phyloP scores from a whole-genome alignment of 192 early-diverging fungal genomes.

The Ambispora gerdemannii region DNA sequence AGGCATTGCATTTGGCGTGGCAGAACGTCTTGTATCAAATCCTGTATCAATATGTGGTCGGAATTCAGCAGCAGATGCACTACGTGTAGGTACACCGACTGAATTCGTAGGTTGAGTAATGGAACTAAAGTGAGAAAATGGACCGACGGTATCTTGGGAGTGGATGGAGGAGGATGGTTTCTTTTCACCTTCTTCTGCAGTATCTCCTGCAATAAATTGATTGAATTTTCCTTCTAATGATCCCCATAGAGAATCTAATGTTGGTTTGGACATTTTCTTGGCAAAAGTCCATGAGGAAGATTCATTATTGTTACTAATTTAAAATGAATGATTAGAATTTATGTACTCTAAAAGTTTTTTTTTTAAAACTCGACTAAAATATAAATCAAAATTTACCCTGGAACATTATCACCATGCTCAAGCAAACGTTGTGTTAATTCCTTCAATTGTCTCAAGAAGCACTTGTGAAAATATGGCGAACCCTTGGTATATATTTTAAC shows the following conservation, averaged over 20 bases:
- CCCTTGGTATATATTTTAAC: conserved; percentile 70
- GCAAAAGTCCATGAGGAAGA: conserved; percentile 33
- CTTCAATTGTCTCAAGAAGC: conserved; percentile 68
- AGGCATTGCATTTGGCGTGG: conserved; percentile 27
- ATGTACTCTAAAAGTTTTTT: background rate
- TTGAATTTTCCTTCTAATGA: conserved; percentile 57
- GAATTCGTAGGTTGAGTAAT: conserved; percentile 20
- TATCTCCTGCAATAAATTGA: conserved; percentile 59
- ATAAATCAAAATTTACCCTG: conserved; percentile 30
- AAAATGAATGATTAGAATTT: background rate
- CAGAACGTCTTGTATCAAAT: conserved; percentile 25
- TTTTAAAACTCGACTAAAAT: background rate
- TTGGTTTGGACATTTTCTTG: conserved; percentile 54
- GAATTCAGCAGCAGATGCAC: conserved; percentile 32
- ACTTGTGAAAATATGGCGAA: conserved; percentile 75
- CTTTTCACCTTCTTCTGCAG: conserved; percentile 34
- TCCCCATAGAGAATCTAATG: conserved; percentile 55
- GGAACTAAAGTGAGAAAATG: conserved; percentile 27
- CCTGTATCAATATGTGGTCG: conserved; percentile 3
- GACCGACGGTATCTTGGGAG: conserved; percentile 6
- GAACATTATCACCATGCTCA: conserved; percentile 37
- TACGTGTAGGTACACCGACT: conserved; percentile 18
- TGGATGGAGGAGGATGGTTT: background rate
- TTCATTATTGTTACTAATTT: conserved; percentile 21
- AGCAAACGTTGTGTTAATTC: conserved; percentile 67